phyloP scores from a whole-genome alignment of 1,139 yeast genomes.

The Sugiyamaella paludigena region DNA sequence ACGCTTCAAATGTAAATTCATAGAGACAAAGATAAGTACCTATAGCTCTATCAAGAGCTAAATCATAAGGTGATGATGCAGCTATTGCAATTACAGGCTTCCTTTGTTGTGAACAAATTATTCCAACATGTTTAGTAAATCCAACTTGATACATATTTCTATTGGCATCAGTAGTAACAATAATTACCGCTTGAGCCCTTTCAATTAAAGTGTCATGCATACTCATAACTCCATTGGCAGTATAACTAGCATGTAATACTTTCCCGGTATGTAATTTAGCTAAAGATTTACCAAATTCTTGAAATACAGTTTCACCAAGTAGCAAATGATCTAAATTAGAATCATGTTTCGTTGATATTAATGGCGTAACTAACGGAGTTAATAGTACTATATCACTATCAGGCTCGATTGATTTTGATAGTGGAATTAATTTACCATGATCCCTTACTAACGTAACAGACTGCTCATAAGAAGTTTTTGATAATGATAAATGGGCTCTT shows the following conservation, averaged over 20 bases:
- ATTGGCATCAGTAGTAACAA: slow-evolving; percentile 61
- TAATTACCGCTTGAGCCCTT: slow-evolving; percentile 54
- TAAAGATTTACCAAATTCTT: slow-evolving; percentile 36
- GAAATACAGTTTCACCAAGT: slow-evolving; percentile 59
- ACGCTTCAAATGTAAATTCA: slow-evolving; percentile 56
- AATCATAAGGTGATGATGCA: slow-evolving; percentile 63
- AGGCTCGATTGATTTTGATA: slow-evolving; percentile 45
- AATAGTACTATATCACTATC: slow-evolving; percentile 46
- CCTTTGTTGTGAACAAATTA: slow-evolving; percentile 53
- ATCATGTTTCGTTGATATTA: slow-evolving; percentile 29
- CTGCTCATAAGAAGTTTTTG: slow-evolving; percentile 50
- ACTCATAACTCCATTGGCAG: slow-evolving; percentile 61
- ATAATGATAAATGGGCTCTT: slow-evolving; percentile 46
- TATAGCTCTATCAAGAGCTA: slow-evolving; percentile 53
- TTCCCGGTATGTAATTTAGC: slow-evolving; percentile 41
- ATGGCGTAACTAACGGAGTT: slow-evolving; percentile 55
- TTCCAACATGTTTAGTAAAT: slow-evolving; percentile 56
- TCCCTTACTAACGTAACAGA: slow-evolving; percentile 60
- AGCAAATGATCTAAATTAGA: slow-evolving; percentile 36
- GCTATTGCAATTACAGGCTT: slow-evolving; percentile 62
- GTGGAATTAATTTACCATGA: slow-evolving; percentile 51
- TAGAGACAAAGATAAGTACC: slow-evolving; percentile 62
- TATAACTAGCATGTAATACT: slow-evolving; percentile 60
- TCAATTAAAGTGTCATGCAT: slow-evolving; percentile 58
- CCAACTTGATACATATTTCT: slow-evolving; percentile 67